Percentiles rank a stretch among this genome's conserved stretches.
Evolutionary conservation across 352 stramenopile genomes (phyloP).

Genomic region (Pythium apleroticum): DNA sequence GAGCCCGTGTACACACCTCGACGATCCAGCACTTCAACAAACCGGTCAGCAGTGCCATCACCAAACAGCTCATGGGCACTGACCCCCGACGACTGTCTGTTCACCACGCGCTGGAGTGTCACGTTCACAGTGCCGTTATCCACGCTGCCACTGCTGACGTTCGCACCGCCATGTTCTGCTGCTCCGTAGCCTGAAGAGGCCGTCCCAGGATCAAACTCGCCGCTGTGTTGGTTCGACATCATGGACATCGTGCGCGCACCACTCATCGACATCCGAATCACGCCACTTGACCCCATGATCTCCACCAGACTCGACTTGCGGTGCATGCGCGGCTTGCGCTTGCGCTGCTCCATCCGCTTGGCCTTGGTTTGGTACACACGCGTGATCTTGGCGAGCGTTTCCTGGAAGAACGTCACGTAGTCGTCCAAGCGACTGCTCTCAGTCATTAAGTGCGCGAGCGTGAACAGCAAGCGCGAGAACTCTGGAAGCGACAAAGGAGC

Average conservation of each 20-base stretch:
- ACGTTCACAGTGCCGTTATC: constrained; percentile 20
- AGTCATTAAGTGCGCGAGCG: constrained; percentile 79
- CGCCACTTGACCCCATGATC: constrained; percentile 14
- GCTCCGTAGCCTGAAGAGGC: not conserved
- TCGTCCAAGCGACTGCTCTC: constrained; percentile 60
- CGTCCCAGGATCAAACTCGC: not conserved
- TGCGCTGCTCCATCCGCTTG: constrained; percentile 20
- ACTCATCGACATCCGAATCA: not conserved
- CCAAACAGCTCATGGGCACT: constrained; percentile 7
- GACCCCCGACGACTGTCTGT: not conserved
- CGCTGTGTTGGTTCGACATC: not conserved
- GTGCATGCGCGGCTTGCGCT: constrained; percentile 28
- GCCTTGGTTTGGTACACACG: constrained; percentile 49
- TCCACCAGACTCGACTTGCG: constrained; percentile 32
- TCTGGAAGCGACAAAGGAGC: constrained; percentile 51
- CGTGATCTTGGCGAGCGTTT: constrained; percentile 60
- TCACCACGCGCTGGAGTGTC: constrained; percentile 20
- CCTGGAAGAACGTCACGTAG: constrained; percentile 76
- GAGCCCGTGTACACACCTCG: constrained; percentile 26
- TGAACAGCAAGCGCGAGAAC: constrained; percentile 68
- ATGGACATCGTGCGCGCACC: constrained; percentile 12
- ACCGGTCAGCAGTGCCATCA: constrained; percentile 37
- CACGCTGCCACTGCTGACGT: not conserved
- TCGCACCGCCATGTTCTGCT: not conserved
- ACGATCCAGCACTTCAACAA: constrained; percentile 62